Conservation (phyloP, 805 yeast species). For the Priceomyces castillae region DNA sequence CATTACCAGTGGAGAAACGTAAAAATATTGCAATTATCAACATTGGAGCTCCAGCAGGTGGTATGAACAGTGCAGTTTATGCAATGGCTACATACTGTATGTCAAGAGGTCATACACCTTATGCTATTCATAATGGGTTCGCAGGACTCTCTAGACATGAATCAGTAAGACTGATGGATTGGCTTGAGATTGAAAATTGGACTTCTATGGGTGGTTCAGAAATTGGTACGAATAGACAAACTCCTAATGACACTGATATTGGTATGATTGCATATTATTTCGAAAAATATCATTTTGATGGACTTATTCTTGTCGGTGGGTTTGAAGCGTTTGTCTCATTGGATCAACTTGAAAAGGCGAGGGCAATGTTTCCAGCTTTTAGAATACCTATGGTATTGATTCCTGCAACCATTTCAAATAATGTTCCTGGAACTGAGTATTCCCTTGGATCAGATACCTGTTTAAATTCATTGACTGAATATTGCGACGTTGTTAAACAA, state of each 20-base stretch:
- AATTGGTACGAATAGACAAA: slow-evolving; percentile 89
- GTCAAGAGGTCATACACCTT: slow-evolving; percentile 86
- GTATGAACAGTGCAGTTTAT: slow-evolving; percentile 86
- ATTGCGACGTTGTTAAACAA: slow-evolving; percentile 94
- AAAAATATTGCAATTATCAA: slow-evolving; percentile 81
- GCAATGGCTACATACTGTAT: slow-evolving; percentile 89
- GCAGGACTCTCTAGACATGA: slow-evolving; percentile 89
- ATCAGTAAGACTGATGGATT: slow-evolving; percentile 65
- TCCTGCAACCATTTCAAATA: slow-evolving; percentile 95
- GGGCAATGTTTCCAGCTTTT: slow-evolving; percentile 80
- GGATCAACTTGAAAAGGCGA: slow-evolving; percentile 74
- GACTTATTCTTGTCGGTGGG: slow-evolving; percentile 90
- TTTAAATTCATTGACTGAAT: slow-evolving; percentile 81
- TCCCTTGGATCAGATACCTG: slow-evolving; percentile 96
- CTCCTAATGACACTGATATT: slow-evolving; percentile 74
- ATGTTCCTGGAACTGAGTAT: slow-evolving; percentile 98
- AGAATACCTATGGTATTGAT: slow-evolving; percentile 90
- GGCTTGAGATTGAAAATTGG: slow-evolving; percentile 91
- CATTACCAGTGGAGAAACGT: slow-evolving; percentile 58
- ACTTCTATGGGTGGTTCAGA: slow-evolving; percentile 90
- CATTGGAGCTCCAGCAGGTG: slow-evolving; percentile 98
- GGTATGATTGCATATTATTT: slow-evolving; percentile 92
- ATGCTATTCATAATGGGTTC: slow-evolving; percentile 91
- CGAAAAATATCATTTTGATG: slow-evolving; percentile 85
- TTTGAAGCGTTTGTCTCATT: slow-evolving; percentile 93